Evolutionary conservation across 2,329 filamentous ascomycete genomes (phyloP), one percentile per base, ranked within the genome.

Genomic region (Tolypocladium pustulatum): DNA sequence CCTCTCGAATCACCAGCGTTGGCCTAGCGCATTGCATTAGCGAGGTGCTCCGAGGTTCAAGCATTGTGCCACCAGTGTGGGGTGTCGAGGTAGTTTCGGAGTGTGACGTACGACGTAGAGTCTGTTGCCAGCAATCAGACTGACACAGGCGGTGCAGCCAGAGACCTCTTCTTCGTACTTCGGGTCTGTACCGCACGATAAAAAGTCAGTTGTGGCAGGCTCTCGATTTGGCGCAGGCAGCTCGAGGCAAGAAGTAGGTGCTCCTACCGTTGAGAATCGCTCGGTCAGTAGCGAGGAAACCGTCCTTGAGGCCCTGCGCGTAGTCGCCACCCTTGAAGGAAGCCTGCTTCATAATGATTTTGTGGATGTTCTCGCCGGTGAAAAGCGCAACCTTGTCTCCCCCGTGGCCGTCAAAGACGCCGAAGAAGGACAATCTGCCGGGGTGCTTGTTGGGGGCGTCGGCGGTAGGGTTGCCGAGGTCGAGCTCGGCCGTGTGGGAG

Each of bases 151-250:
- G 62, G 94, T 99, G 78, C 94, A 99, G 64, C 94, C 94, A 61
- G 94, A 99, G 59, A 97, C 92, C 75, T 99, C 94, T 68, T 97
- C 93, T 72, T 96, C 91, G 72, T 97, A 97, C 75, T 89, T 90
- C 64, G 94, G 91, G 76, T 99, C 94, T 99, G 74, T 57, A 53
- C 8, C 13, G 25, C 38, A 36, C 37, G 53, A 30, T 38, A 55
- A 59, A n/a, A 10, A 13, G 53, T 60, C 56, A 62, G 60, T 30
- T 37, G 9, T 13, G 27, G 38, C 17, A 15, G 30, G 30, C 30
- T 32, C 49, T 53, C 30, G 20, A 34, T 13, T 7, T 22, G 30
- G 8, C 49, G 10, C 10, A 6, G 49, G 20, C 30, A 13, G 27
- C 3, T 4, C 46, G 27, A 30, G 46, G 25, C 7, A 36, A 53